phyloP scores from a whole-genome alignment of 805 yeast species.

The Schwanniomyces occidentalis region DNA sequence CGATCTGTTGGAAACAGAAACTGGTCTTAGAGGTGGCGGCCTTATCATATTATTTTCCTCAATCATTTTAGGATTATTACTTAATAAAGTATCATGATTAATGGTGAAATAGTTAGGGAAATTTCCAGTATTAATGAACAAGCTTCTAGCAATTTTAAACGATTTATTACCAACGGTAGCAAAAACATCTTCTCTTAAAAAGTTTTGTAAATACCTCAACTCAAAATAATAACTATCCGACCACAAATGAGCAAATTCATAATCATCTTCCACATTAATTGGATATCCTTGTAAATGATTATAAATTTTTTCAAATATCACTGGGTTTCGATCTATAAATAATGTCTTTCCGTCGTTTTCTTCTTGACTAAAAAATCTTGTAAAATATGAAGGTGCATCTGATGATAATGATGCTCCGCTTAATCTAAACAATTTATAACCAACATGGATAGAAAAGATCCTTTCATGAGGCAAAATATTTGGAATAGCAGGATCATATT shows the following conservation, averaged over 20 bases:
- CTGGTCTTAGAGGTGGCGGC: constrained; percentile 77
- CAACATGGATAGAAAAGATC: constrained; percentile 71
- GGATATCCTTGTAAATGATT: constrained; percentile 81
- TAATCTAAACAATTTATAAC: constrained; percentile 57
- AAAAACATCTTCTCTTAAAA: constrained; percentile 53
- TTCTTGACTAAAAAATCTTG: constrained; percentile 56
- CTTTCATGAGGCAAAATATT: constrained; percentile 63
- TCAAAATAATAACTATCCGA: constrained; percentile 74
- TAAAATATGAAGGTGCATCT: constrained; percentile 88
- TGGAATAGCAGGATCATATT: constrained; percentile 47
- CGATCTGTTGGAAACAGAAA: constrained; percentile 52
- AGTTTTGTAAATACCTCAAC: constrained; percentile 53
- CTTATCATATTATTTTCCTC: constrained; percentile 51
- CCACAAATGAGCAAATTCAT: constrained; percentile 59
- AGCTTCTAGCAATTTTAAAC: constrained; percentile 57
- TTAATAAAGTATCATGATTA: constrained; percentile 52
- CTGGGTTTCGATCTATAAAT: constrained; percentile 74
- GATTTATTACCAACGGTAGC: constrained; percentile 58
- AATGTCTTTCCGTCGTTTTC: constrained; percentile 44
- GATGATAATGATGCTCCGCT: constrained; percentile 85
- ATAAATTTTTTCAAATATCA: constrained; percentile 63
- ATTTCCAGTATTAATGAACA: constrained; percentile 65
- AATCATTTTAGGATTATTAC: constrained; percentile 43
- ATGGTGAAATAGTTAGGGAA: constrained; percentile 75
- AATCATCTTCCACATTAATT: constrained; percentile 58